These are phyloP conservation scores for Chytriomyces sp. DNA, from an alignment of 192 early-diverging fungal species.

Conservation along the genomic window DNA sequence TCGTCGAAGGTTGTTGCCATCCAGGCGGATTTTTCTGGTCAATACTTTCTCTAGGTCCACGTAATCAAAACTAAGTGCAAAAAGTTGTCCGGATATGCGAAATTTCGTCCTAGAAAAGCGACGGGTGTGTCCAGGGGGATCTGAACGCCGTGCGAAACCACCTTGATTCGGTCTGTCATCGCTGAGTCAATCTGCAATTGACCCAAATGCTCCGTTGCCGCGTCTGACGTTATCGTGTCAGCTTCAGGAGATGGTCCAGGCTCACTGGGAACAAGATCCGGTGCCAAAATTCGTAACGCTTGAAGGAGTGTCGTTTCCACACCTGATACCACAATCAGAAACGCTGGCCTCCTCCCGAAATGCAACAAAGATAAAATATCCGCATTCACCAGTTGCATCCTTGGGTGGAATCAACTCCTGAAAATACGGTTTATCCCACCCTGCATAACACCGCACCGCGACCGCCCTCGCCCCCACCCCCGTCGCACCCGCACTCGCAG, in stretches of 20 bases:
- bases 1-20: slow-evolving; percentile 28
- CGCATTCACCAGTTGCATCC: slow-evolving; percentile 47
- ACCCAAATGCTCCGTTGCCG: background rate
- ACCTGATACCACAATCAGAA: slow-evolving; percentile 27
- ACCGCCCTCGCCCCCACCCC: slow-evolving; percentile 36
- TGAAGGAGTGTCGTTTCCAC: slow-evolving; percentile 29
- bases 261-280: slow-evolving; percentile 11
- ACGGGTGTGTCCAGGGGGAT: slow-evolving; percentile 73
- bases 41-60: background rate
- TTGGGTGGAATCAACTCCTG: slow-evolving; percentile 61
- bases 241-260: background rate
- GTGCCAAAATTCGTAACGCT: slow-evolving; percentile 20
- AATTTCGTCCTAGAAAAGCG: slow-evolving; percentile 73
- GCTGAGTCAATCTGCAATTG: background rate
- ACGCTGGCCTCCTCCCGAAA: background rate
- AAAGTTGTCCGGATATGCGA: slow-evolving; percentile 81
- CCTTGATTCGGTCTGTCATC: background rate
- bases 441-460: slow-evolving; percentile 64
- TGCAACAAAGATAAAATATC: background rate
- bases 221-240: background rate
- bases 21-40: background rate
- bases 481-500: background rate
- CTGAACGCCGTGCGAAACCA: slow-evolving; percentile 70
- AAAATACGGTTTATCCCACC: slow-evolving; percentile 58
- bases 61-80: slow-evolving; percentile 68